Percentiles rank a stretch among this genome's conserved stretches.
Conservation (phyloP, 768 basidiomycete genomes). For the Suillus paluster region DNA sequence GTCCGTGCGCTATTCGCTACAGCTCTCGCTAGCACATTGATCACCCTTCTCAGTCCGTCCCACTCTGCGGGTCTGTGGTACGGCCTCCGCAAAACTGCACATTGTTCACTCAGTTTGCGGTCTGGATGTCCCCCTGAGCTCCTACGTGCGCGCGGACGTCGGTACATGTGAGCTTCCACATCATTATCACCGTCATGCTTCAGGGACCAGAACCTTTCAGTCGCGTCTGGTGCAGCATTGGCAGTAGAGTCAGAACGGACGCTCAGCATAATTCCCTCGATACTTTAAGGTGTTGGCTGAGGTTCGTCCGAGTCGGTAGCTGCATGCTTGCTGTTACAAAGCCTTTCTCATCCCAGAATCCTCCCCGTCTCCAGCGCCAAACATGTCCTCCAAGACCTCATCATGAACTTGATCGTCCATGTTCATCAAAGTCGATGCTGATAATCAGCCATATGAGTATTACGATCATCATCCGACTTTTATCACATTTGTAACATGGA, state of each 20-base stretch:
- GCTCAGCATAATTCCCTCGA: too few relatives aligned
- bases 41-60: slow-evolving; percentile 47
- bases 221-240: slow-evolving; percentile 46
- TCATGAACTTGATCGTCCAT: too few relatives aligned
- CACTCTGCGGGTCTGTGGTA: slow-evolving; percentile 59
- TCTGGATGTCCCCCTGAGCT: slow-evolving; percentile 53
- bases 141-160: slow-evolving; percentile 38
- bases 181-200: slow-evolving; percentile 55
- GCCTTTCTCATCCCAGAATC: too few relatives aligned
- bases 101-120: slow-evolving; percentile 59
- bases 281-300: too few relatives aligned
- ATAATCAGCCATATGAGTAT: too few relatives aligned
- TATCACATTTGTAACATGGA: too few relatives aligned
- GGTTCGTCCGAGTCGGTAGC: too few relatives aligned
- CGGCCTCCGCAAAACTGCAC: slow-evolving; percentile 63
- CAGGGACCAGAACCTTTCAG: slow-evolving; percentile 51
- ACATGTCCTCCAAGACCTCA: too few relatives aligned
- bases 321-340: too few relatives aligned
- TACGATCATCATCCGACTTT: too few relatives aligned
- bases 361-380: too few relatives aligned
- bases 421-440: too few relatives aligned
- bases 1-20: slow-evolving; percentile 49
- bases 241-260: slow-evolving; percentile 54
- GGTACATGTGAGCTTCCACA: slow-evolving; percentile 52
- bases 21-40: slow-evolving; percentile 46